Evolutionary conservation across 805 yeast genomes (phyloP), one percentile per base, ranked within the genome.

Genomic region (Spencermartinsiella europaea): DNA sequence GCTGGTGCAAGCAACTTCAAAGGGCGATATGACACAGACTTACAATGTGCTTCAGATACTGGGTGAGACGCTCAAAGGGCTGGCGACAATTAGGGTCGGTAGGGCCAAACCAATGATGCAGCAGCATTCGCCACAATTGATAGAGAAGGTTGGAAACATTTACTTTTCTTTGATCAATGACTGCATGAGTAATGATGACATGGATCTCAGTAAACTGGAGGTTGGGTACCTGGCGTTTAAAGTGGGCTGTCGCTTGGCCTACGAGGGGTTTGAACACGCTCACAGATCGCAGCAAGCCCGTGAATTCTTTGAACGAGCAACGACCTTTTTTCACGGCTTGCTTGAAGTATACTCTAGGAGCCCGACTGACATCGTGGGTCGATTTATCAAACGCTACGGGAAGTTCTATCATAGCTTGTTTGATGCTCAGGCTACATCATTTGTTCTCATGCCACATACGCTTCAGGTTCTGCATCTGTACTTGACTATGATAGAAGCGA

Each of bases 11-110:
- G 70, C 66, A 38, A 69, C 66, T 21, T 75, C 79, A 36, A 31
- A 39, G 7, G 31, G 27, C 50, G 63, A 79, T 35, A 43, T 51
- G 25, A 43, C 41, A 3, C 73, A 78, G 35, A 65, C 83, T 7
- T 79, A 79, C 60, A 86, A 88, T 57, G 56, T 79, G 10, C 69
- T 89, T 47, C 66, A 80, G 15, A 80, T 86, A 15, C 61, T 86
- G 45, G 87, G 87, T 62, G 95, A 89, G 62, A 73, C 86, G 2
- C 73, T 90, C 52, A 93, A 93, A 64, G 71, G 76, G 2, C 65
- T 91, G 21, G 74, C 90, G 1, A 69, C 83, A 46, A 89, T 90
- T 1, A 72, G 90, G 54, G 85, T 91, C 31, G 98, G 98, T 4
- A 76, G 87, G 51, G 79, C 91, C 2, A 76, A 85, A 56, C 81